phyloP scores from a whole-genome alignment of 176 grass and related monocot genomes.

The Ampelocalamus luodianensis region DNA sequence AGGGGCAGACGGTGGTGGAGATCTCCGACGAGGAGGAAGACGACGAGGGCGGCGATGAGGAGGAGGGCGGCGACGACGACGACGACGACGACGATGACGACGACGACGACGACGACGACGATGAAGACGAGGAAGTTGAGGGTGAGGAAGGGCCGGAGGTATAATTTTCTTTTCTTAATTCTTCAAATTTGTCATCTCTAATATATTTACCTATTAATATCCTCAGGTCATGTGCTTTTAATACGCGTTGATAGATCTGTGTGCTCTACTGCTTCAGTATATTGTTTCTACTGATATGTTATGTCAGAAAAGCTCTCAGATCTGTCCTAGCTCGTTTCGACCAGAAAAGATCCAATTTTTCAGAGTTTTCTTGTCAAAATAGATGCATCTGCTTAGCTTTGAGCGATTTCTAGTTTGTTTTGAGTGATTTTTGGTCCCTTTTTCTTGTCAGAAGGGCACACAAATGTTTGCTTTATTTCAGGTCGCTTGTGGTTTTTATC shows the following conservation, averaged over 20 bases:
- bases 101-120: constrained; percentile 42
- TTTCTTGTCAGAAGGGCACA: not conserved
- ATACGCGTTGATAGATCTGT: constrained; percentile 8
- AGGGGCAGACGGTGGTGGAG: constrained; percentile 41
- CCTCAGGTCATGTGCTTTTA: not conserved
- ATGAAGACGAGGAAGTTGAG: constrained; percentile 18
- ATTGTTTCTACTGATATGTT: not conserved
- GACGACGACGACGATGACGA: constrained; percentile 3
- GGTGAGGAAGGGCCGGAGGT: constrained; percentile 45
- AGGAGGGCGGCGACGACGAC: not conserved
- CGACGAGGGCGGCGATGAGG: constrained; percentile 3
- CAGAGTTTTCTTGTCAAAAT: not conserved
- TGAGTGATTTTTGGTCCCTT: not conserved
- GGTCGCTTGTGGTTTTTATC: not conserved
- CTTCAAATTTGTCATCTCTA: not conserved
- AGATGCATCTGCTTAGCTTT: not conserved
- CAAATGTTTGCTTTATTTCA: not conserved
- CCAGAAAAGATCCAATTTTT: not conserved
- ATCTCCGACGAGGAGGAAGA: constrained; percentile 56
- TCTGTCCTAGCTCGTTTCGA: not conserved
- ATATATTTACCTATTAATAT: not conserved
- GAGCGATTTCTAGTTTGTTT: not conserved
- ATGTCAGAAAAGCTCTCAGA: not conserved
- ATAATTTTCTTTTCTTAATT: constrained; percentile 25
- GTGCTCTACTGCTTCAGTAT: not conserved